Percentiles rank a stretch among this genome's conserved stretches.
Conservation (phyloP, 2,329 filamentous ascomycete species). For the Aspergillus versicolor region DNA sequence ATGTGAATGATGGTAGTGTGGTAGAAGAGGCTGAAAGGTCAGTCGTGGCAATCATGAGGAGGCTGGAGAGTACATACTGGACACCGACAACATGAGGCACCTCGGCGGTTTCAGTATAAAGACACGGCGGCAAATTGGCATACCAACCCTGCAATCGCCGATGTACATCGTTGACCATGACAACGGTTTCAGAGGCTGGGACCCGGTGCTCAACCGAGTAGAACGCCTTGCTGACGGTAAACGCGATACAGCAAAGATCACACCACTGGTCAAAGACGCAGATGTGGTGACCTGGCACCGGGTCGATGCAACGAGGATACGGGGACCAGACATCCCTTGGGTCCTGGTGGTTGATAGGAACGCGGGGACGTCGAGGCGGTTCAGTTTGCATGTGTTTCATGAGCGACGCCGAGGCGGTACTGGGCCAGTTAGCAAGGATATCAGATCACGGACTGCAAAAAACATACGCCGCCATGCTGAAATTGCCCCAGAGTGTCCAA, state of each 20-base stretch:
- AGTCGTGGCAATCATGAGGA: neutral
- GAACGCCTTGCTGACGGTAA: conserved; percentile 19
- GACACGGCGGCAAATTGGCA: conserved; percentile 24
- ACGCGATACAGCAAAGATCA: conserved; percentile 22
- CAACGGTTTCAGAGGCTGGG: conserved; percentile 10
- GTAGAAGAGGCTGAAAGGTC: conserved; percentile 22
- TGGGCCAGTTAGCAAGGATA: neutral
- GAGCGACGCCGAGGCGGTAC: conserved; percentile 19
- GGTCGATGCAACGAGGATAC: conserved; percentile 22
- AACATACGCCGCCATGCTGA: conserved; percentile 18
- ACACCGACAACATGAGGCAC: conserved; percentile 28
- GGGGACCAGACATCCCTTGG: conserved; percentile 22
- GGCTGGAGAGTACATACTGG: conserved; percentile 20
- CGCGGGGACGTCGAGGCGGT: conserved; percentile 14
- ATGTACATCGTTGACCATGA: conserved; percentile 20
- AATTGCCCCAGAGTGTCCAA: conserved; percentile 22
- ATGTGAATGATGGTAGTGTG: conserved; percentile 29
- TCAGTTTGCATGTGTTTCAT: conserved; percentile 22
- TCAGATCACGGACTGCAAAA: too few species aligned
- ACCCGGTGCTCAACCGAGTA: conserved; percentile 17
- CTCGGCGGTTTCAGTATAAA: conserved; percentile 18
- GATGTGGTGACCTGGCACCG: conserved; percentile 19
- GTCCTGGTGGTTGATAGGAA: conserved; percentile 15
- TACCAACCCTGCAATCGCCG: conserved; percentile 25
- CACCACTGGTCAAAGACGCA: conserved; percentile 28